These are phyloP conservation scores for Viola odorata DNA, from an alignment of 345 rosid genomes.

Conservation along the genomic window DNA sequence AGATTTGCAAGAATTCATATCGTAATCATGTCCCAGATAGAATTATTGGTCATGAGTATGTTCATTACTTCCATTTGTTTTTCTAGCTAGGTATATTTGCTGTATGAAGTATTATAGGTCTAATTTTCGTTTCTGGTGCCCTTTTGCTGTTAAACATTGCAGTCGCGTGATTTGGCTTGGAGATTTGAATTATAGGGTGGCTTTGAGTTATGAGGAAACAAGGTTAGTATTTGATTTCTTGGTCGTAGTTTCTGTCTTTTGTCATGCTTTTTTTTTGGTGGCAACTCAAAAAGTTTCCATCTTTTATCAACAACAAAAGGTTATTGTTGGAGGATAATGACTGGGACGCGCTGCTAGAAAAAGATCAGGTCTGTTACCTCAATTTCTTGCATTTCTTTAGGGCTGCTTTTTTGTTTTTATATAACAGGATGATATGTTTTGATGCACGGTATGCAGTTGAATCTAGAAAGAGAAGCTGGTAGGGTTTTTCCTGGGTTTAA, in stretches of 20 bases:
- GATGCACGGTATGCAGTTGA: constrained; percentile 45
- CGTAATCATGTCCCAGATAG: constrained; percentile 52
- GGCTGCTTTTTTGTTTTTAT: background rate
- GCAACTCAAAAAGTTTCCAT: too few relatives aligned
- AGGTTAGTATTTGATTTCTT: constrained; percentile 8
- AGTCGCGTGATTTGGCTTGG: constrained; percentile 95
- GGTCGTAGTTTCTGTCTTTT: too few relatives aligned
- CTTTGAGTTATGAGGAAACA: constrained; percentile 80
- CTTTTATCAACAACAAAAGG: too few relatives aligned
- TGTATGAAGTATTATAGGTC: background rate
- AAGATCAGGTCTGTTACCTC: constrained; percentile 65
- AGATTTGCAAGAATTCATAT: constrained; percentile 55
- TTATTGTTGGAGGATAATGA: constrained; percentile 59
- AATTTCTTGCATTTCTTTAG: background rate
- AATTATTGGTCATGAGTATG: constrained; percentile 80
- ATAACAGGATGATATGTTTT: background rate
- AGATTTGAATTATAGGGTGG: constrained; percentile 79
- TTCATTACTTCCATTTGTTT: background rate
- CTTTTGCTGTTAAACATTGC: constrained; percentile 7
- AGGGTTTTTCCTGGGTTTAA: constrained; percentile 68
- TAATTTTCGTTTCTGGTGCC: background rate
- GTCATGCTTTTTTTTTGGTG: too few relatives aligned
- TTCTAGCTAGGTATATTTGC: background rate
- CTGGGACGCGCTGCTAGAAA: constrained; percentile 75
- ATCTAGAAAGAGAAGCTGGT: constrained; percentile 81